A percentile compares a stretch with the other conserved stretches of the same genome.
Evolutionary conservation across 768 basidiomycete genomes (phyloP).

Genomic region (Calocybe indica): DNA sequence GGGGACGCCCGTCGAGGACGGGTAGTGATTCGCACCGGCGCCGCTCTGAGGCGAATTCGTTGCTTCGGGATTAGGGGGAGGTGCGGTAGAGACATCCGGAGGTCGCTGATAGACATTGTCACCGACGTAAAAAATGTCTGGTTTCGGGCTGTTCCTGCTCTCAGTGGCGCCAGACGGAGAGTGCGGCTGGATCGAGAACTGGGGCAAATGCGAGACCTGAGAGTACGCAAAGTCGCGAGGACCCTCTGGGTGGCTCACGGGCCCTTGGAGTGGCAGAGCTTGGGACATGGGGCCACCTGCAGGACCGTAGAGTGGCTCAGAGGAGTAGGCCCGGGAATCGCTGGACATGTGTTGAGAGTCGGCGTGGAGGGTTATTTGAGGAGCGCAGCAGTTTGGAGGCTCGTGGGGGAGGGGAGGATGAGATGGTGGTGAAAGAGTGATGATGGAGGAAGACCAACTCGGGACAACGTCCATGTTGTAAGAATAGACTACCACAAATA

Average conservation of each 20-base stretch:
- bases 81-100: conserved; percentile 13
- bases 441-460: conserved; percentile 22
- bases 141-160: conserved; percentile 28
- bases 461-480: conserved; percentile 18
- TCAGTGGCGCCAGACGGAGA: conserved; percentile 17
- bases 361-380: conserved; percentile 14
- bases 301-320: conserved; percentile 33
- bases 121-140: conserved; percentile 42
- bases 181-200: conserved; percentile 27
- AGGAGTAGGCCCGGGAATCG: conserved; percentile 21
- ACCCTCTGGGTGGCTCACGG: conserved; percentile 36
- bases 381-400: conserved; percentile 14
- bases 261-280: conserved; percentile 36
- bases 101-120: conserved; percentile 16
- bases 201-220: conserved; percentile 32
- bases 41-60: conserved; percentile 24
- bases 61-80: conserved; percentile 26
- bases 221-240: conserved; percentile 36
- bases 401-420: conserved; percentile 21
- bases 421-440: conserved; percentile 12
- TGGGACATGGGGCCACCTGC: conserved; percentile 34
- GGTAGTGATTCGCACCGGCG: conserved; percentile 51
- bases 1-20: conserved; percentile 43
- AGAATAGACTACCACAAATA: conserved; percentile 5
- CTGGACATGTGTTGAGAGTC: conserved; percentile 30